Percentiles rank a stretch among this genome's conserved stretches.
Conservation (phyloP, 2,329 filamentous ascomycete species). For the Neodidymelliopsis sp. region DNA sequence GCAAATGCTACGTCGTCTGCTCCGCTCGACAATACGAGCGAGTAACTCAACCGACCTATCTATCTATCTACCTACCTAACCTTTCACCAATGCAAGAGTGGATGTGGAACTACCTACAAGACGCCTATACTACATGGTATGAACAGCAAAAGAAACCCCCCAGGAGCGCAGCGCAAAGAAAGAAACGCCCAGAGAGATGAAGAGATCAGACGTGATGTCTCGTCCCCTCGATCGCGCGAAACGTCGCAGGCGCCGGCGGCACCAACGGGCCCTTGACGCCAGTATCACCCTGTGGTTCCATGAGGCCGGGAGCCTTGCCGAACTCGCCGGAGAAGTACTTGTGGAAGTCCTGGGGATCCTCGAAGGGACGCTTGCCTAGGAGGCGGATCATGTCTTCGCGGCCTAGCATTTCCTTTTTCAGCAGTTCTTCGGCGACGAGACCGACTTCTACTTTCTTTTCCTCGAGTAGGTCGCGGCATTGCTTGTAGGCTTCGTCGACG, state of each 20-base stretch:
- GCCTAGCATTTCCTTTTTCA: constrained; percentile 88
- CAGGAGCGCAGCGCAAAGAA: no score
- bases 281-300: constrained; percentile 42
- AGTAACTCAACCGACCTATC: no score
- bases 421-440: constrained; percentile 88
- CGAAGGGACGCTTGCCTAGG: constrained; percentile 82
- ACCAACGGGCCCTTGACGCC: constrained; percentile 47
- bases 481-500: constrained; percentile 89
- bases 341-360: constrained; percentile 85
- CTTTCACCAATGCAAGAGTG: no score
- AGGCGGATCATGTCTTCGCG: constrained; percentile 92
- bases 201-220: constrained; percentile 17
- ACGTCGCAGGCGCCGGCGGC: constrained; percentile 39
- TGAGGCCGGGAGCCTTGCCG: constrained; percentile 43
- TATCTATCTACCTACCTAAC: no score
- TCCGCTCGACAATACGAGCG: no score
- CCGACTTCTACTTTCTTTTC: constrained; percentile 90
- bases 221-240: constrained; percentile 22
- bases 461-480: constrained; percentile 82
- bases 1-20: no score
- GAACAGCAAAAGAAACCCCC: background rate
- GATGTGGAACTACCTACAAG: no score
- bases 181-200: no score
- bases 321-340: constrained; percentile 78
- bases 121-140: no score